These are phyloP conservation scores for Spironucleus salmonicida DNA, from an alignment of 208 protist species.

Conservation along the genomic window DNA sequence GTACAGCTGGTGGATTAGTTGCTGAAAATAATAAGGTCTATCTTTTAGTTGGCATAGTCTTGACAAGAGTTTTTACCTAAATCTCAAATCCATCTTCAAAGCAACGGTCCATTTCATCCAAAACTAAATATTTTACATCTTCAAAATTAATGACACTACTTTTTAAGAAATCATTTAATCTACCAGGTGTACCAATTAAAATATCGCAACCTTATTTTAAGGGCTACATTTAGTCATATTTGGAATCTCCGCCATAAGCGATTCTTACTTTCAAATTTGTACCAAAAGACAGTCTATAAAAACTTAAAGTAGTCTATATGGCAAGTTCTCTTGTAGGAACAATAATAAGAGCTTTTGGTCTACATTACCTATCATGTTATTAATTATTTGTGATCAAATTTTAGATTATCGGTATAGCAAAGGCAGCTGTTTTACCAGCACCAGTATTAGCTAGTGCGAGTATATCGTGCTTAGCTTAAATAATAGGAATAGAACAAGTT, in stretches of 20 bases:
- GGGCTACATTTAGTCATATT: constrained; percentile 52
- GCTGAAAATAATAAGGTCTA: constrained; percentile 51
- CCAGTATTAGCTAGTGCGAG: constrained; percentile 36
- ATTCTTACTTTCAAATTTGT: constrained; percentile 57
- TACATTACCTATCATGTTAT: background rate
- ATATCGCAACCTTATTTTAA: constrained; percentile 55
- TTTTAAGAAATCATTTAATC: constrained; percentile 81
- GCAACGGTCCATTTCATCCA: constrained; percentile 75
- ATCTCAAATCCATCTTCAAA: constrained; percentile 67
- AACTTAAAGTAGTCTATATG: constrained; percentile 83
- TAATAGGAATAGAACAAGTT: constrained; percentile 31
- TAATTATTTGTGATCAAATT: background rate
- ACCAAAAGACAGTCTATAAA: constrained; percentile 62
- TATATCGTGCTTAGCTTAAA: constrained; percentile 29
- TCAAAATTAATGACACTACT: constrained; percentile 58
- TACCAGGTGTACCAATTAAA: constrained; percentile 64
- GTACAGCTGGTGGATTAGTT: constrained; percentile 35
- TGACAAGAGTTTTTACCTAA: constrained; percentile 16
- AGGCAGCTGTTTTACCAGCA: constrained; percentile 38
- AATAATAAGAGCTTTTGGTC: constrained; percentile 65
- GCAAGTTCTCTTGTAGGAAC: constrained; percentile 89
- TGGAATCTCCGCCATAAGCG: constrained; percentile 56
- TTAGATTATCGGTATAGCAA: constrained; percentile 9
- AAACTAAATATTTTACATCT: constrained; percentile 46
- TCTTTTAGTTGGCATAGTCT: background rate